A percentile compares a stretch with the other conserved stretches of the same genome.
Evolutionary conservation across 2,329 filamentous ascomycete genomes (phyloP).

Genomic region (Huntiella savannae): DNA sequence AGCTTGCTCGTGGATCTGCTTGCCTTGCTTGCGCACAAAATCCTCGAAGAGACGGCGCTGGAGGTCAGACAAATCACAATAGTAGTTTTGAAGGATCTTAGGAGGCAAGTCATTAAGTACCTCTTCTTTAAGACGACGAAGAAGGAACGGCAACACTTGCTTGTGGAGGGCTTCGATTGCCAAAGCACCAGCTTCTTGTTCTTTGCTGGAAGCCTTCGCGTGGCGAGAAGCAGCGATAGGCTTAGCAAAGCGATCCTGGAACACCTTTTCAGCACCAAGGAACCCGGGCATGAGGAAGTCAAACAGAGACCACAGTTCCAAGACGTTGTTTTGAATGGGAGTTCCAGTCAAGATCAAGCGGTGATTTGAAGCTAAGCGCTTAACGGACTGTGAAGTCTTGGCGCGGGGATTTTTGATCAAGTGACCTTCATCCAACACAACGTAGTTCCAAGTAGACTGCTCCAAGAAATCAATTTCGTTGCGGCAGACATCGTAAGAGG

Average conservation of each 20-base stretch:
- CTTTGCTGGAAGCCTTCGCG: conserved; percentile 92
- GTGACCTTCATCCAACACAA: conserved; percentile 91
- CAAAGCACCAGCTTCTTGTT: conserved; percentile 88
- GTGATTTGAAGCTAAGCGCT: conserved; percentile 77
- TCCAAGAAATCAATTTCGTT: conserved; percentile 80
- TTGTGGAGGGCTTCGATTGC: conserved; percentile 98
- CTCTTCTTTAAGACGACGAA: conserved; percentile 92
- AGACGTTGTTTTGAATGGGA: conserved; percentile 91
- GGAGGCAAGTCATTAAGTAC: conserved; percentile 89
- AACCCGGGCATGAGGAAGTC: conserved; percentile 99
- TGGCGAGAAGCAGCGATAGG: conserved; percentile 87
- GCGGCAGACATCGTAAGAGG: conserved; percentile 92
- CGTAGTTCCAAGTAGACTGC: conserved; percentile 87
- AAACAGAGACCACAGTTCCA: conserved; percentile 94
- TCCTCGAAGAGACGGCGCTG: conserved; percentile 93
- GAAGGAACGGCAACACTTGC: conserved; percentile 87
- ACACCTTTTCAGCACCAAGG: conserved; percentile 85
- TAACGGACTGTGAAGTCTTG: conserved; percentile 86
- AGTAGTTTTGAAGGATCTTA: conserved; percentile 98
- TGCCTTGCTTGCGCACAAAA: conserved; percentile 84
- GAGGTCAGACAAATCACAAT: conserved; percentile 89
- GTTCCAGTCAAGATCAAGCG: conserved; percentile 91
- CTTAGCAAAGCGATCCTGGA: conserved; percentile 84
- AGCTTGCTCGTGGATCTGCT: conserved; percentile 68
- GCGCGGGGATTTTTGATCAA: conserved; percentile 97